These are phyloP conservation scores for Saccharum spontaneum DNA, from an alignment of 176 grass and related monocot species.

Conservation along the genomic window DNA sequence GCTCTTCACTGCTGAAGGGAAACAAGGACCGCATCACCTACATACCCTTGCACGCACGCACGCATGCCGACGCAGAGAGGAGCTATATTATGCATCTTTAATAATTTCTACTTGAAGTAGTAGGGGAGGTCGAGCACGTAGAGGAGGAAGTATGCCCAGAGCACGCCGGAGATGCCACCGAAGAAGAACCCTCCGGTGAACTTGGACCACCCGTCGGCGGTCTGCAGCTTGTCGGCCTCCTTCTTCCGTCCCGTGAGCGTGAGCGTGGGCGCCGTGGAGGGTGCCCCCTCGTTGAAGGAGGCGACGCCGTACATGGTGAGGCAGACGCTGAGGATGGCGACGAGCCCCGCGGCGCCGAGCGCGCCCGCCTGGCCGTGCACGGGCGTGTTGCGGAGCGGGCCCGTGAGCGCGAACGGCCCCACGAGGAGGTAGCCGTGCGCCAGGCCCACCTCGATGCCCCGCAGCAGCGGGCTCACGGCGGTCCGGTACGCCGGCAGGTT, in stretches of 20 bases:
- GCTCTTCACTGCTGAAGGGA: background rate
- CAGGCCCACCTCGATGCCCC: slow-evolving; percentile 85
- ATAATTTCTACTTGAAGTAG: slow-evolving; percentile 73
- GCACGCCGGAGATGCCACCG: slow-evolving; percentile 76
- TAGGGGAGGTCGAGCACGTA: slow-evolving; percentile 98
- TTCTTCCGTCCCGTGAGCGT: slow-evolving; percentile 93
- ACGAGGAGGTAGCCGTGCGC: slow-evolving; percentile 96
- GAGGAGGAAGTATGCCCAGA: slow-evolving; percentile 96
- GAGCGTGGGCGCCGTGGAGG: slow-evolving; percentile 72
- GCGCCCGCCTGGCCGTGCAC: slow-evolving; percentile 73
- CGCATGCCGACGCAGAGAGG: background rate
- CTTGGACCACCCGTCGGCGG: slow-evolving; percentile 84
- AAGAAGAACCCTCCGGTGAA: slow-evolving; percentile 96
- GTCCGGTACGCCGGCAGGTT: slow-evolving; percentile 99
- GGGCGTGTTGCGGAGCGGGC: slow-evolving; percentile 89
- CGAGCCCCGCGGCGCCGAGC: slow-evolving; percentile 69
- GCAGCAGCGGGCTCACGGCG: slow-evolving; percentile 89
- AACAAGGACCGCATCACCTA: slow-evolving; percentile 15
- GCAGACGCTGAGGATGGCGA: slow-evolving; percentile 87
- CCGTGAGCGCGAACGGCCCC: slow-evolving; percentile 84
- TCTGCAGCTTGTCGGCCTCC: slow-evolving; percentile 96
- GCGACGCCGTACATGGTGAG: slow-evolving; percentile 90
- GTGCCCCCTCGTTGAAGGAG: slow-evolving; percentile 71
- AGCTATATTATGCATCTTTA: background rate
- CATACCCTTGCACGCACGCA: background rate